Evolutionary conservation across 805 yeast genomes (phyloP).

Genomic region (Myxozyma lipomycoides): DNA sequence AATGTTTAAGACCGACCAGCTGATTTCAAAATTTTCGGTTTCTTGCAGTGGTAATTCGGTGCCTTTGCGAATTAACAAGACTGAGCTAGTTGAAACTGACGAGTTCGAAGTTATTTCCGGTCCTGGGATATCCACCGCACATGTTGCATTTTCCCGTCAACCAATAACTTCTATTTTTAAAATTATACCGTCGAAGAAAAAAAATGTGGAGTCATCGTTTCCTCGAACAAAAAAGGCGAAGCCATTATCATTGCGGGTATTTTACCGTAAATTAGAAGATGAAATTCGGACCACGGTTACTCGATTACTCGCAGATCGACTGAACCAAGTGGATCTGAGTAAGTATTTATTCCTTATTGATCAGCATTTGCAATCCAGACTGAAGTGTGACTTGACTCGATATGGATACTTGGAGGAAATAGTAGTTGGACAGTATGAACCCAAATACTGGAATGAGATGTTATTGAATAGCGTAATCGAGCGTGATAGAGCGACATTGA

Average conservation of each 20-base stretch:
- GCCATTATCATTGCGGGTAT: slow-evolving; percentile 31
- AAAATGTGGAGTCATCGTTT: neutral
- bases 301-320: slow-evolving; percentile 10
- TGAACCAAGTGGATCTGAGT: neutral
- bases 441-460: slow-evolving; percentile 10
- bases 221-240: neutral
- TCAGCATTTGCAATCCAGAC: slow-evolving; percentile 7
- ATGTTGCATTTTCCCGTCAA: slow-evolving; percentile 65
- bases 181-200: slow-evolving; percentile 37
- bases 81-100: slow-evolving; percentile 40
- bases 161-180: slow-evolving; percentile 60
- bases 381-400: slow-evolving; percentile 8
- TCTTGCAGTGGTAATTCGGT: slow-evolving; percentile 50
- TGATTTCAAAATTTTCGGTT: slow-evolving; percentile 66
- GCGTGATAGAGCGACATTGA: neutral
- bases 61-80: slow-evolving; percentile 54
- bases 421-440: slow-evolving; percentile 8
- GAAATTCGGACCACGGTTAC: slow-evolving; percentile 26
- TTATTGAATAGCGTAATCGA: neutral
- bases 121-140: slow-evolving; percentile 27
- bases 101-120: slow-evolving; percentile 31
- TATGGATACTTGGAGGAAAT: slow-evolving; percentile 21
- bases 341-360: slow-evolving; percentile 12
- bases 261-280: slow-evolving; percentile 35
- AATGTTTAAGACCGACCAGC: slow-evolving; percentile 52